Conservation (phyloP, 208 protist species). For the Trypanosoma mega region DNA sequence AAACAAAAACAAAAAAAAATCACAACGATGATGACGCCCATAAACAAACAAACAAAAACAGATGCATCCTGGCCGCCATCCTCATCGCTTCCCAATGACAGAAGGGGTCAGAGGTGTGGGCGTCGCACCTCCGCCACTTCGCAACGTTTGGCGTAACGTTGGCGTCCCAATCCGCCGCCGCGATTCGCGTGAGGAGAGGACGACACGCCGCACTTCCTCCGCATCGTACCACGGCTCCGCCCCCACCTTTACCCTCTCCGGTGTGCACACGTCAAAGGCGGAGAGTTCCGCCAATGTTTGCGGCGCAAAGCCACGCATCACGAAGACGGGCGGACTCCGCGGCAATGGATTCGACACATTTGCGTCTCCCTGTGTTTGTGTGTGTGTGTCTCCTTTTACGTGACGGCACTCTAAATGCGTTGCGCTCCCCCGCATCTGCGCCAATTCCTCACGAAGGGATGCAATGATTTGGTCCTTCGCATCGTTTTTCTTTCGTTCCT, state of each 20-base stretch:
- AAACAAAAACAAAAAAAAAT: no score
- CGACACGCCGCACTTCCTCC: constrained; percentile 11
- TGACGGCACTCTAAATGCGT: not conserved
- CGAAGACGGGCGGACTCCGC: not conserved
- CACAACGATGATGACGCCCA: no score
- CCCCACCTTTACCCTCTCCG: not conserved
- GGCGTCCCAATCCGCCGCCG: not conserved
- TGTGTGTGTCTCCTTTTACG: not conserved
- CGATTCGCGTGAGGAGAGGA: constrained; percentile 9
- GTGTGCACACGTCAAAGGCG: not conserved
- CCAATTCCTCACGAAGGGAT: constrained; percentile 3
- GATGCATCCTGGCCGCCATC: no score
- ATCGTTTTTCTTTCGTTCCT: not conserved
- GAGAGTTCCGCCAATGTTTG: constrained; percentile 19
- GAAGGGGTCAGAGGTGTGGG: no score
- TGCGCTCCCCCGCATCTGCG: not conserved
- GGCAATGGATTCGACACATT: not conserved
- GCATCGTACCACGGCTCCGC: constrained; percentile 19
- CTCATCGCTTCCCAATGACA: no score
- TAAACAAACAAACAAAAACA: no score
- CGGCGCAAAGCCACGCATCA: constrained; percentile 7
- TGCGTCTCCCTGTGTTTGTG: no score
- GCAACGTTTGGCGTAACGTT: no score
- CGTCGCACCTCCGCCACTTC: no score
- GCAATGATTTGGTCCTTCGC: constrained; percentile 8